Evolutionary conservation across 169 alveolate genomes (phyloP).

Genomic region (Cryptosporidium ubiquitum): DNA sequence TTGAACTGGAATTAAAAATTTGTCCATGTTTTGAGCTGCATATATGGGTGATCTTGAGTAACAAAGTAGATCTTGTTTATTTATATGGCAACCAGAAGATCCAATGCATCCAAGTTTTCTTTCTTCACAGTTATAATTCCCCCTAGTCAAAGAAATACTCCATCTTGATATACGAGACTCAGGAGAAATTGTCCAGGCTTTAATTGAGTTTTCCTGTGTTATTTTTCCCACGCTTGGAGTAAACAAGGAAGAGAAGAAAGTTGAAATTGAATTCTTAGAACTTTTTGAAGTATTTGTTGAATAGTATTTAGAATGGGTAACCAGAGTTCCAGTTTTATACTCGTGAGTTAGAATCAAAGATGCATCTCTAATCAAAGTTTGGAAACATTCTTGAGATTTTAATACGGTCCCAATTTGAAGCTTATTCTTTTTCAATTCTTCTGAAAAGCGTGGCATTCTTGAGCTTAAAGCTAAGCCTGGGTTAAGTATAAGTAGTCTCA

Average conservation of each 20-base stretch:
- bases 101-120: constrained; percentile 13
- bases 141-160: constrained; percentile 19
- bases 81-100: constrained; percentile 19
- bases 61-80: constrained; percentile 1
- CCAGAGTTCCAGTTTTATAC: background rate
- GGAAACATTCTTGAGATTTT: constrained; percentile 76
- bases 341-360: constrained; percentile 1
- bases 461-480: constrained; percentile 74
- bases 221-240: background rate
- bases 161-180: constrained; percentile 17
- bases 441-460: constrained; percentile 79
- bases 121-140: constrained; percentile 38
- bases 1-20: background rate
- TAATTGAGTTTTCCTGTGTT: background rate
- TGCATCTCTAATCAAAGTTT: constrained; percentile 69
- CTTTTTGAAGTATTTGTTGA: background rate
- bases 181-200: constrained; percentile 23
- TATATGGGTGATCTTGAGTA: constrained; percentile 39
- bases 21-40: constrained; percentile 2
- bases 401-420: constrained; percentile 76
- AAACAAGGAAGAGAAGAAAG: constrained; percentile 20
- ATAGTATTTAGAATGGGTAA: constrained; percentile 5
- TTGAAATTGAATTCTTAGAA: background rate
- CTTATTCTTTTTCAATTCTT: constrained; percentile 74
- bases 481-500: constrained; percentile 77